phyloP scores from a whole-genome alignment of 352 stramenopile species.

The Phytophthora multivora region DNA sequence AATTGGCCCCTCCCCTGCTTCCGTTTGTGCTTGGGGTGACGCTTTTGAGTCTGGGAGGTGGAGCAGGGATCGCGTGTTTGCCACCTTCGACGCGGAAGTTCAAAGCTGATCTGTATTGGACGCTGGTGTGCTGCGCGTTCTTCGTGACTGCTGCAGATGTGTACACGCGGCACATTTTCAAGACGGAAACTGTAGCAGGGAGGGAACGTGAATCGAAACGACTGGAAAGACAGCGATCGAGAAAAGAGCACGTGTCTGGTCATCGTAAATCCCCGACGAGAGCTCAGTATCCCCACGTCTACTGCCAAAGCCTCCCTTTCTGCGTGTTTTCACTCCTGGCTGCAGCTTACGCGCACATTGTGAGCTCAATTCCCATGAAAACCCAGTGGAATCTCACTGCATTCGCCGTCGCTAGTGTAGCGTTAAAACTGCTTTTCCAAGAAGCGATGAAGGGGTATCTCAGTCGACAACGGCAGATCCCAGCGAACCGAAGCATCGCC shows the following conservation, averaged over 20 bases:
- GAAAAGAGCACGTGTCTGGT: neutral
- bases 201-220: slow-evolving; percentile 7
- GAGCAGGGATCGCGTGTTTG: slow-evolving; percentile 1
- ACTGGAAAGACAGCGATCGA: neutral
- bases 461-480: slow-evolving; percentile 6
- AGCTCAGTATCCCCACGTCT: slow-evolving; percentile 10
- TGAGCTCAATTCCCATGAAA: slow-evolving; percentile 19
- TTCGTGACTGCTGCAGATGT: slow-evolving; percentile 15
- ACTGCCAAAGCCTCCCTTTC: slow-evolving; percentile 20
- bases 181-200: slow-evolving; percentile 13
- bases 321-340: slow-evolving; percentile 12
- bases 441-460: slow-evolving; percentile 19
- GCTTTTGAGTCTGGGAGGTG: slow-evolving; percentile 6
- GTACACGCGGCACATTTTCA: slow-evolving; percentile 19
- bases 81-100: slow-evolving; percentile 1
- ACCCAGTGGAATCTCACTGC: slow-evolving; percentile 9
- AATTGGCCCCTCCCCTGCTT: neutral
- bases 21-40: slow-evolving; percentile 4
- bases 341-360: slow-evolving; percentile 18
- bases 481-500: slow-evolving; percentile 15
- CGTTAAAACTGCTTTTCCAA: slow-evolving; percentile 14
- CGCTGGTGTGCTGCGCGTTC: slow-evolving; percentile 14
- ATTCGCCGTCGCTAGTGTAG: slow-evolving; percentile 14
- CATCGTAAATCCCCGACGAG: slow-evolving; percentile 3
- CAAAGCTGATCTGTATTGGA: slow-evolving; percentile 17